These are phyloP conservation scores for Camellia japonica DNA, from an alignment of 148 eudicot genomes.

Conservation along the genomic window DNA sequence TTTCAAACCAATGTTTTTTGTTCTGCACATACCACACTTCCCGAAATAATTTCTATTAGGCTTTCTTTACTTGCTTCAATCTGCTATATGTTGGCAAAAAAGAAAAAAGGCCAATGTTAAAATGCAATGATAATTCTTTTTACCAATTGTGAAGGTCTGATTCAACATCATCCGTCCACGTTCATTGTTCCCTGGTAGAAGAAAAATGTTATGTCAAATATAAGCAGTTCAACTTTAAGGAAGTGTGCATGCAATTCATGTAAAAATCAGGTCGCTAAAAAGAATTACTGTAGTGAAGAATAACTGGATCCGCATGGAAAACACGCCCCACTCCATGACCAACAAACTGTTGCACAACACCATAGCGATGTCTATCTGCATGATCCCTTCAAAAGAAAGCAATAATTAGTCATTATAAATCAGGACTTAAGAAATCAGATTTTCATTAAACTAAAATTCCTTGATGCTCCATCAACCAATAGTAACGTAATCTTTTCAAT, in stretches of 20 bases:
- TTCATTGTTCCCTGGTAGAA: constrained; percentile 64
- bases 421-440: neutral
- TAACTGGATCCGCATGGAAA: constrained; percentile 90
- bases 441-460: neutral
- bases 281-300: constrained; percentile 71
- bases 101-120: too few relatives aligned
- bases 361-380: constrained; percentile 81
- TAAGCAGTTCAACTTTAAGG: neutral
- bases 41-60: too few relatives aligned
- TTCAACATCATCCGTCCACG: constrained; percentile 81
- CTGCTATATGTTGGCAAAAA: too few relatives aligned
- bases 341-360: constrained; percentile 88
- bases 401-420: constrained; percentile 12
- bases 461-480: neutral
- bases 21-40: too few relatives aligned
- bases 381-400: constrained; percentile 51
- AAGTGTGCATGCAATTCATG: neutral
- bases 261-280: constrained; percentile 13
- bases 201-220: constrained; percentile 11
- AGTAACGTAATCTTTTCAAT: neutral
- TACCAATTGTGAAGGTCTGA: constrained; percentile 97
- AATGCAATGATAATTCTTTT: neutral
- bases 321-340: constrained; percentile 96
- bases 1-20: too few relatives aligned
- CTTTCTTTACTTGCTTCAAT: too few relatives aligned